phyloP scores from a whole-genome alignment of 768 basidiomycete genomes.

The Mycena rosella region DNA sequence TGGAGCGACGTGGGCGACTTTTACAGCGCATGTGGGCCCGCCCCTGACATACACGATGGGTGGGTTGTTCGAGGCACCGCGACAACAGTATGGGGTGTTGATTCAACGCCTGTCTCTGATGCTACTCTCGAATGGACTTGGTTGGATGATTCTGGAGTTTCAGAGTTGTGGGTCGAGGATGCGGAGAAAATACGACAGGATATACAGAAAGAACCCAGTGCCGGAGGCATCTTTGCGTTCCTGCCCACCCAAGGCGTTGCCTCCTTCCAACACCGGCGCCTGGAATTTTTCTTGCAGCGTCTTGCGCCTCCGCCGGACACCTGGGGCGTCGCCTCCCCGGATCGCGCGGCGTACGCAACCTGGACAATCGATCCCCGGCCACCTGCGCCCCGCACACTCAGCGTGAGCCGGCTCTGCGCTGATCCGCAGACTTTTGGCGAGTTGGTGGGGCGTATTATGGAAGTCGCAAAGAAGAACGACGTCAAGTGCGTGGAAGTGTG shows the following conservation, averaged over 20 bases:
- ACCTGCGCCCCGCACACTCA: slow-evolving; percentile 49
- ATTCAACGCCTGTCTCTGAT: background rate
- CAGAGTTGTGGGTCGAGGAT: slow-evolving; percentile 56
- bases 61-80: slow-evolving; percentile 56
- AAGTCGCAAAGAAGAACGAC: slow-evolving; percentile 49
- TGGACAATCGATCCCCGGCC: slow-evolving; percentile 59
- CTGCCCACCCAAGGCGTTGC: slow-evolving; percentile 62
- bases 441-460: slow-evolving; percentile 51
- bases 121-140: slow-evolving; percentile 42
- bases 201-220: slow-evolving; percentile 38
- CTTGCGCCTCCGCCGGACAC: slow-evolving; percentile 33
- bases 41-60: slow-evolving; percentile 47
- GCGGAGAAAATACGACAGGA: slow-evolving; percentile 48
- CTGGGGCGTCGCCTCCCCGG: slow-evolving; percentile 47
- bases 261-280: slow-evolving; percentile 55
- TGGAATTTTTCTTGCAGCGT: slow-evolving; percentile 41
- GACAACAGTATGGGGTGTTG: slow-evolving; percentile 57
- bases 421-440: slow-evolving; percentile 46
- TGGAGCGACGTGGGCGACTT: slow-evolving; percentile 69
- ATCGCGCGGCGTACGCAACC: slow-evolving; percentile 49
- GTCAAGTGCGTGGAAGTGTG: slow-evolving; percentile 61
- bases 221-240: slow-evolving; percentile 50
- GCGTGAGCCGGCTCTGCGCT: slow-evolving; percentile 59
- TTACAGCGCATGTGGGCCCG: slow-evolving; percentile 58
- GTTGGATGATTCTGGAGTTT: slow-evolving; percentile 53